phyloP scores from a whole-genome alignment of 2,329 filamentous ascomycete genomes.

The Colletotrichum tofieldiae region DNA sequence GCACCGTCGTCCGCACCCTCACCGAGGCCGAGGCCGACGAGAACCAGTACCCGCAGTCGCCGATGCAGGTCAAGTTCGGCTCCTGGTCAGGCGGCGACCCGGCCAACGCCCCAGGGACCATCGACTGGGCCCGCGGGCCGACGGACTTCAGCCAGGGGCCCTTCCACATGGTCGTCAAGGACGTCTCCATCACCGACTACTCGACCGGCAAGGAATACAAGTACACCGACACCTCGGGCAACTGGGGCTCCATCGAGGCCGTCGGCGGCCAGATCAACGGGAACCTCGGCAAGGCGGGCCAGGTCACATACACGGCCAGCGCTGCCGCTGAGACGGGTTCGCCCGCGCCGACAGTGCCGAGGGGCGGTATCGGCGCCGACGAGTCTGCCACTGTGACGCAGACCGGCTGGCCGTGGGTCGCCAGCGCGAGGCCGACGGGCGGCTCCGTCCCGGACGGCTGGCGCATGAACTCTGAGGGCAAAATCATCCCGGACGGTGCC shows the following conservation, averaged over 20 bases:
- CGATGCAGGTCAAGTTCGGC: constrained; percentile 95
- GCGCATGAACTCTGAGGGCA: constrained; percentile 84
- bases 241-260: constrained; percentile 86
- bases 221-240: constrained; percentile 84
- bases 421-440: constrained; percentile 66
- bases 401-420: constrained; percentile 80
- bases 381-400: constrained; percentile 68
- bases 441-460: constrained; percentile 82
- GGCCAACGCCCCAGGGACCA: constrained; percentile 84
- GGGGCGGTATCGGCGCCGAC: constrained; percentile 76
- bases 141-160: constrained; percentile 89
- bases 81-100: constrained; percentile 93
- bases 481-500: constrained; percentile 79
- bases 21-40: constrained; percentile 77
- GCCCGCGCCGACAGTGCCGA: constrained; percentile 77
- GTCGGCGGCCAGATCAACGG: constrained; percentile 84
- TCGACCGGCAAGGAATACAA: constrained; percentile 89
- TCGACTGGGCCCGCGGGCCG: constrained; percentile 88
- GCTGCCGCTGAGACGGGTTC: constrained; percentile 76
- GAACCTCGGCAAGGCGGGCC: constrained; percentile 71
- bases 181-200: constrained; percentile 87
- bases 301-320: constrained; percentile 66
- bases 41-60: constrained; percentile 91
- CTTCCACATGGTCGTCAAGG: constrained; percentile 88
- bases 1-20: constrained; percentile 82